Base-by-base conservation (phyloP, 2,329 filamentous ascomycete genomes). In the Plectosphaerella plurivora region DNA sequence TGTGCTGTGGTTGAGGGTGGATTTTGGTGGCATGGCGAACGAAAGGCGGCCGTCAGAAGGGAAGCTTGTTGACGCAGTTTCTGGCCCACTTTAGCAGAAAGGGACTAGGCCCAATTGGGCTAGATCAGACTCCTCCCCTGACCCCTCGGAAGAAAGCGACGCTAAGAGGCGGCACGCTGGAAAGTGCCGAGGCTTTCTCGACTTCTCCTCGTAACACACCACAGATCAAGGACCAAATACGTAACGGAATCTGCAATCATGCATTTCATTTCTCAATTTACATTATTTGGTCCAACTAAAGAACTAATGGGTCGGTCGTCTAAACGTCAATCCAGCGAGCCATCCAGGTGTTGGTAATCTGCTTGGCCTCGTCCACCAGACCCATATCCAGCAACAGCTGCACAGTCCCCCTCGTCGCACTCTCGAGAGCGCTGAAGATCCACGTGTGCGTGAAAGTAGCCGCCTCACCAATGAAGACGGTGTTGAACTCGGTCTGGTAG, bases 331-430 rank as follows among this genome's bases (percentile, higher is more conserved):
- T 81, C 79, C 79, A 84, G 45, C 79, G 70, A 3, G 77, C 80
- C 81, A 84, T 84, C 81, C 81, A 84, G 3, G 72, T 74, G 16
- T 78, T 63, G 1, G 76, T 76, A 22, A 83, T 66, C 54, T 74
- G 60, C 66, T 84, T 84, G 0, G 81, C 82, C 64, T 85, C 82
- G 63, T 84, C 81, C 1, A 84, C 80, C 20, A 84, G 59, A 0
- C 81, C 81, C 61, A 83, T 52, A 35, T 76, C 74, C 45, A 81
- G 63, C 59, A 84, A 60, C 53, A 84, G 52, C 61, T 84, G 81
- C 1, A 75, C 71, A 0, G 78, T 78, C 0, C 81, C 81, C 2
- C 81, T 68, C 0, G 82, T 76, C 0, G 79, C 80, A 24, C 73
- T 77, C 59, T 84, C 81, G 2, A 84, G 65, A 1, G 79, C 81